Percentiles rank a stretch among this genome's conserved stretches.
phyloP scores from a whole-genome alignment of 768 basidiomycete species.

The Psilocybe cubensis region DNA sequence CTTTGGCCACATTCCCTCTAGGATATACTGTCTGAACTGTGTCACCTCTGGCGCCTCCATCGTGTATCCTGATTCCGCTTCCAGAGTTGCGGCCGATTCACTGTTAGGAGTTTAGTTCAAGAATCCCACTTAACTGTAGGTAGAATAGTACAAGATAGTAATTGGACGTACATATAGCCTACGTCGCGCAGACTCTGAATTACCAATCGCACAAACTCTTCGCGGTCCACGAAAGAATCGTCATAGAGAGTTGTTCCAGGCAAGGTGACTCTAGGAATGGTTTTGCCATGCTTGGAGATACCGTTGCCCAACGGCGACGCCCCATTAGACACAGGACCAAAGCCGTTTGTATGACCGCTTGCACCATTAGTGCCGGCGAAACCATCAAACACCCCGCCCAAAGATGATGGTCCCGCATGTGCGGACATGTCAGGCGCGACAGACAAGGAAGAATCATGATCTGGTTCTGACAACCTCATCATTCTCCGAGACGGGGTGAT shows the following conservation, averaged over 20 bases:
- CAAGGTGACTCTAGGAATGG: slow-evolving; percentile 63
- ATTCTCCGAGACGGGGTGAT: slow-evolving; percentile 34
- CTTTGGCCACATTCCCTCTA: slow-evolving; percentile 80
- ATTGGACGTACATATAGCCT: slow-evolving; percentile 64
- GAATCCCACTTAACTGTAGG: slow-evolving; percentile 5
- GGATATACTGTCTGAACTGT: slow-evolving; percentile 78
- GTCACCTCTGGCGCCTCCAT: slow-evolving; percentile 80
- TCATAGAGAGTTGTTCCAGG: slow-evolving; percentile 80
- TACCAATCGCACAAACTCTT: slow-evolving; percentile 89
- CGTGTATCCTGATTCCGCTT: slow-evolving; percentile 91
- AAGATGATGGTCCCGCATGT: slow-evolving; percentile 57
- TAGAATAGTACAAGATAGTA: slow-evolving; percentile 15
- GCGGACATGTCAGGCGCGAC: slow-evolving; percentile 44
- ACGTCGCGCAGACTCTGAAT: slow-evolving; percentile 90
- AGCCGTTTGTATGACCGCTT: slow-evolving; percentile 49
- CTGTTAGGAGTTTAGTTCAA: slow-evolving; percentile 46
- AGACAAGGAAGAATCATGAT: slow-evolving; percentile 49
- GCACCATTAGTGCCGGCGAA: slow-evolving; percentile 19
- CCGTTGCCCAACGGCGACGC: slow-evolving; percentile 49
- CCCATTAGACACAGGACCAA: slow-evolving; percentile 38
- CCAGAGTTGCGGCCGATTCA: slow-evolving; percentile 85
- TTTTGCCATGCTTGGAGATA: slow-evolving; percentile 49
- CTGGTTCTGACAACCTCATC: slow-evolving; percentile 58
- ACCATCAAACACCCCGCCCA: slow-evolving; percentile 25
- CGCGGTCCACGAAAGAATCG: slow-evolving; percentile 78